A percentile compares a stretch with the other conserved stretches of the same genome.
phyloP scores from a whole-genome alignment of 2,329 filamentous ascomycete genomes.

The Amesomyces nigricolor region DNA sequence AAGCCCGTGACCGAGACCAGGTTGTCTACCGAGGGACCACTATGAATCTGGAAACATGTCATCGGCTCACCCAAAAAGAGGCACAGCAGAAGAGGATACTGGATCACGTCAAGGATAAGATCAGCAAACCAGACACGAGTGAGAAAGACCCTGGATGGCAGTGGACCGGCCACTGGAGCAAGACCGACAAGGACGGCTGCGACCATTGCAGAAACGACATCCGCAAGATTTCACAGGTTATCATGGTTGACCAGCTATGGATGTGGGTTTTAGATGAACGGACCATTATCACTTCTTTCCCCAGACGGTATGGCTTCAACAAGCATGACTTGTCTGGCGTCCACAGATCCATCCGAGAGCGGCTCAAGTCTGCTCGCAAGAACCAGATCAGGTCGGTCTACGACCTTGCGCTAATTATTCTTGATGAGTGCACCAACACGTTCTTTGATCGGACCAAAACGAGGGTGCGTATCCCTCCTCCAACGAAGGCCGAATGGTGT shows the following conservation, averaged over 20 bases:
- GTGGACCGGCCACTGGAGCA: constrained; percentile 10
- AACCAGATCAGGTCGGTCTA: constrained; percentile 20
- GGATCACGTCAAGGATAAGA: too few relatives aligned
- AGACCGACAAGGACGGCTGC: constrained; percentile 17
- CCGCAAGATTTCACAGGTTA: constrained; percentile 23
- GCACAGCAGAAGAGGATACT: too few relatives aligned
- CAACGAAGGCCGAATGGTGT: background rate
- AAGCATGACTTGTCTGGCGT: constrained; percentile 26
- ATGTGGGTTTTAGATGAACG: constrained; percentile 31
- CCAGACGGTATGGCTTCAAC: constrained; percentile 38
- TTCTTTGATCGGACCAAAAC: constrained; percentile 24
- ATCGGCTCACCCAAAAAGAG: background rate
- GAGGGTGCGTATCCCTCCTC: background rate
- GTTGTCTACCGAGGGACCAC: constrained; percentile 31
- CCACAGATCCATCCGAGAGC: constrained; percentile 19
- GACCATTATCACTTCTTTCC: constrained; percentile 30
- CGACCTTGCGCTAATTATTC: constrained; percentile 23
- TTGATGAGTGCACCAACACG: constrained; percentile 19
- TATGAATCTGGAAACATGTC: constrained; percentile 8
- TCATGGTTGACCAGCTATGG: constrained; percentile 33
- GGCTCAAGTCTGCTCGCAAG: constrained; percentile 10
- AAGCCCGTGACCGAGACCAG: constrained; percentile 36
- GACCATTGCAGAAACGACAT: constrained; percentile 26
- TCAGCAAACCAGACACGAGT: too few relatives aligned
- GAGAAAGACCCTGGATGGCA: background rate